Evolutionary conservation across 2,329 filamentous ascomycete species (phyloP).

Genomic region (Calonectria pauciramosa): DNA sequence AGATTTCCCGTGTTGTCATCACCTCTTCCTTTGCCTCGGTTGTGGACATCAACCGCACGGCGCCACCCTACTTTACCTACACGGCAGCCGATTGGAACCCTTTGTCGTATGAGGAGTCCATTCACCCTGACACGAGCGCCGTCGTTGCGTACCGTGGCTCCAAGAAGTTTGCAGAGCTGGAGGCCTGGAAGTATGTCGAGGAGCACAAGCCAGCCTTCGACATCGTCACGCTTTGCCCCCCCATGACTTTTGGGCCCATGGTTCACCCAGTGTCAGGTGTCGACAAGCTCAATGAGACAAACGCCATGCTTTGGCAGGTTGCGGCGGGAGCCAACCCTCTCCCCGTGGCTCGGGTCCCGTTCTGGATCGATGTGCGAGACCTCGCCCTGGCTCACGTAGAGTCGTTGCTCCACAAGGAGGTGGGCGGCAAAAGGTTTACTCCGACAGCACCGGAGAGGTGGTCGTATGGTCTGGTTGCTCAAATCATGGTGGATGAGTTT

Average conservation of each 20-base stretch:
- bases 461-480: neutral
- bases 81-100: neutral
- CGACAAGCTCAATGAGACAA: neutral
- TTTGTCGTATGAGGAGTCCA: neutral
- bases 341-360: neutral
- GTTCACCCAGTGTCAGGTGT: neutral
- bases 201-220: neutral
- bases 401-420: neutral
- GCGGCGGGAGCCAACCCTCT: neutral
- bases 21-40: neutral
- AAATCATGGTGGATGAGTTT: neutral
- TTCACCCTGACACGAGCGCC: neutral
- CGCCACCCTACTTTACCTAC: neutral
- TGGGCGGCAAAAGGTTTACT: neutral
- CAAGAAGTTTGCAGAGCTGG: neutral
- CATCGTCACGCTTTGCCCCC: neutral
- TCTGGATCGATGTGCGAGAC: neutral
- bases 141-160: neutral
- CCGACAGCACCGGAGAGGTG: neutral
- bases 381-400: constrained; percentile 1
- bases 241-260: neutral
- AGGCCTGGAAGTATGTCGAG: constrained; percentile 3
- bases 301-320: constrained; percentile 1
- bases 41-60: neutral
- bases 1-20: neutral